Evolutionary conservation across 176 grass and related monocot species (phyloP).

Genomic region (Luzula sylvatica): DNA sequence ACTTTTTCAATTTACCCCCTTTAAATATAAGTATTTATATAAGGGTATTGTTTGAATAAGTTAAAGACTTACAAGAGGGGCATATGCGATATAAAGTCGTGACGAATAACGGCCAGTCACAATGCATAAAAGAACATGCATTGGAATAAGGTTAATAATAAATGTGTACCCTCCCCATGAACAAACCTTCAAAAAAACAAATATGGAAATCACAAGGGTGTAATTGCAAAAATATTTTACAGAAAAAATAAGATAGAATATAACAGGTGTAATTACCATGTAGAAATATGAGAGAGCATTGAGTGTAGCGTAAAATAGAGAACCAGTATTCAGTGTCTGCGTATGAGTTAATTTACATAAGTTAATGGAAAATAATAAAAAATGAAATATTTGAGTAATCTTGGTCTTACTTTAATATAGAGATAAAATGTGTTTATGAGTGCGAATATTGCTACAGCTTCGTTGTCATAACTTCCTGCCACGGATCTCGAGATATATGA

Average conservation of each 20-base stretch:
- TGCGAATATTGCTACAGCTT: conserved; percentile 99
- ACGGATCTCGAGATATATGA: conserved; percentile 99
- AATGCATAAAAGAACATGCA: conserved; percentile 96
- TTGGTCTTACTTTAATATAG: conserved; percentile 78
- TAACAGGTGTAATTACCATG: conserved; percentile 57
- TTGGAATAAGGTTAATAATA: conserved; percentile 99
- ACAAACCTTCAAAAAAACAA: conserved; percentile 61
- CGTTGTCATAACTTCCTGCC: conserved; percentile 99
- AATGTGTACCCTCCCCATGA: conserved; percentile 99
- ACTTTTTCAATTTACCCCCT: no score
- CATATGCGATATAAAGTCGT: conserved; percentile 96
- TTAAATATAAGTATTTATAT: not conserved
- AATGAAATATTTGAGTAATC: not conserved
- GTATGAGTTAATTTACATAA: conserved; percentile 21
- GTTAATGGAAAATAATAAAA: not conserved
- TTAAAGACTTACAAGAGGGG: conserved; percentile 76
- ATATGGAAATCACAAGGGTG: not conserved
- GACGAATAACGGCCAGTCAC: conserved; percentile 94
- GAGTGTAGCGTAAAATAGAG: conserved; percentile 92
- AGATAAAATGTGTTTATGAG: conserved; percentile 98
- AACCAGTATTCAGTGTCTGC: conserved; percentile 96
- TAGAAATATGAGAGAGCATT: conserved; percentile 98
- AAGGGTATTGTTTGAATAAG: not conserved
- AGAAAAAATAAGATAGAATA: conserved; percentile 13
- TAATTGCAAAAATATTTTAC: conserved; percentile 26